These are phyloP conservation scores for Irpex lacteus DNA, from an alignment of 1,284 basidiomycete genomes.

Conservation along the genomic window DNA sequence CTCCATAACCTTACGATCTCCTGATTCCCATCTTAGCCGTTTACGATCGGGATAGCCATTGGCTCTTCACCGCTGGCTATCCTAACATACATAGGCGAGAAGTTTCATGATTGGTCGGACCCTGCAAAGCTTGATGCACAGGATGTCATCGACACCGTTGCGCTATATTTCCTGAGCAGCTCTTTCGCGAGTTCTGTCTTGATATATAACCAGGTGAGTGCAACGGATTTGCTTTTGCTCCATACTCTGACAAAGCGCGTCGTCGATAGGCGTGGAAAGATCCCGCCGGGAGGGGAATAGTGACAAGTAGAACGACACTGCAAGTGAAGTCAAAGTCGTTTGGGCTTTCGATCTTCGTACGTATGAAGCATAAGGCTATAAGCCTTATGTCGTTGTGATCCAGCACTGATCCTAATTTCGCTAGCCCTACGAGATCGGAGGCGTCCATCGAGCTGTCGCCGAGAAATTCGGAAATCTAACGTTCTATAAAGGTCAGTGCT, in stretches of 20 bases:
- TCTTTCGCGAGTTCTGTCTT: conserved; percentile 10
- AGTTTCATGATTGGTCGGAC: conserved; percentile 1
- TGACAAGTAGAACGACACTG: background rate
- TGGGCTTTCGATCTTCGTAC: background rate
- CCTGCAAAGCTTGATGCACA: background rate
- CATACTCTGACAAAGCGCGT: too few species aligned
- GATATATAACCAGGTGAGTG: conserved; percentile 6
- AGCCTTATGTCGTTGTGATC: too few species aligned
- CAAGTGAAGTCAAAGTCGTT: background rate
- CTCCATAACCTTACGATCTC: too few species aligned
- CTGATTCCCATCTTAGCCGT: conserved; percentile 6
- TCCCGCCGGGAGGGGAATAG: background rate
- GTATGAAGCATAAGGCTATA: background rate
- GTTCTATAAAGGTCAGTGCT: background rate
- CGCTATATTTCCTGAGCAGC: conserved; percentile 15
- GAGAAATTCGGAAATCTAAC: background rate
- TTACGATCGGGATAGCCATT: conserved; percentile 9
- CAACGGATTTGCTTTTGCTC: background rate
- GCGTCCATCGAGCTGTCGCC: background rate
- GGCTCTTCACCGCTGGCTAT: conserved; percentile 14
- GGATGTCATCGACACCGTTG: conserved; percentile 8
- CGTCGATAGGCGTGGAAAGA: background rate
- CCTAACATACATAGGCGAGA: conserved; percentile 15
- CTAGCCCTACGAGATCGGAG: background rate
- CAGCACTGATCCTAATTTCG: too few species aligned